Percentiles rank a stretch among this genome's conserved stretches.
phyloP scores from a whole-genome alignment of 306 rosid species.

The Argentina anserina region DNA sequence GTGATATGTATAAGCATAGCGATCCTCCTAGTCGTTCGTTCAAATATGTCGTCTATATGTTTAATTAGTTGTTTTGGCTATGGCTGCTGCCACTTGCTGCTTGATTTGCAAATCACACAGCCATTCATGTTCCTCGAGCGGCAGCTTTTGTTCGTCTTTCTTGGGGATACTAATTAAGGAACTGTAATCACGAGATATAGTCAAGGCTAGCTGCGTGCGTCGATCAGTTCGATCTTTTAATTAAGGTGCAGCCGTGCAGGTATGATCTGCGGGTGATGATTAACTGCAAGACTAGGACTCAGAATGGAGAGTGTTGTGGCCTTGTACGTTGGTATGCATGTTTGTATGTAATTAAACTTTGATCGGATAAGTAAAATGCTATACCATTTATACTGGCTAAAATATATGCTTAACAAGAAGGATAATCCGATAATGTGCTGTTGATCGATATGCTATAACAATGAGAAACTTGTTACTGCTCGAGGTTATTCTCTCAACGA shows the following conservation, averaged over 20 bases:
- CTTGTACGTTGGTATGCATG: background rate
- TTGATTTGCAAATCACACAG: background rate
- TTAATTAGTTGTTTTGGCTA: background rate
- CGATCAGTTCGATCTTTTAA: background rate
- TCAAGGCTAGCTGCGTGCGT: background rate
- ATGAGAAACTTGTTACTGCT: background rate
- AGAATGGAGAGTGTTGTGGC: background rate
- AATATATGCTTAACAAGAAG: too few relatives aligned
- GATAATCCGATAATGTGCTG: too few relatives aligned
- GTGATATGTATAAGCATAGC: background rate
- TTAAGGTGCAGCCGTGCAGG: background rate
- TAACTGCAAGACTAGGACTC: background rate
- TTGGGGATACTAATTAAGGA: background rate
- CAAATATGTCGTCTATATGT: background rate
- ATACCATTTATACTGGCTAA: too few relatives aligned
- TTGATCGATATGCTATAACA: too few relatives aligned
- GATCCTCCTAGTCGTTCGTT: background rate
- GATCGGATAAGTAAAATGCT: too few relatives aligned
- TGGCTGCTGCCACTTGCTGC: background rate
- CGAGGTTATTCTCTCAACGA: background rate
- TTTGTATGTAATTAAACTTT: too few relatives aligned
- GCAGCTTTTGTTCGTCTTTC: background rate
- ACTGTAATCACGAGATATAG: background rate
- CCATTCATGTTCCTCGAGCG: background rate
- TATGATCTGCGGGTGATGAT: background rate